A percentile compares a stretch with the other conserved stretches of the same genome.
These are phyloP conservation scores for Graphilbum ipis-grandicollis DNA, from an alignment of 2,329 filamentous ascomycete genomes.

Conservation along the genomic window DNA sequence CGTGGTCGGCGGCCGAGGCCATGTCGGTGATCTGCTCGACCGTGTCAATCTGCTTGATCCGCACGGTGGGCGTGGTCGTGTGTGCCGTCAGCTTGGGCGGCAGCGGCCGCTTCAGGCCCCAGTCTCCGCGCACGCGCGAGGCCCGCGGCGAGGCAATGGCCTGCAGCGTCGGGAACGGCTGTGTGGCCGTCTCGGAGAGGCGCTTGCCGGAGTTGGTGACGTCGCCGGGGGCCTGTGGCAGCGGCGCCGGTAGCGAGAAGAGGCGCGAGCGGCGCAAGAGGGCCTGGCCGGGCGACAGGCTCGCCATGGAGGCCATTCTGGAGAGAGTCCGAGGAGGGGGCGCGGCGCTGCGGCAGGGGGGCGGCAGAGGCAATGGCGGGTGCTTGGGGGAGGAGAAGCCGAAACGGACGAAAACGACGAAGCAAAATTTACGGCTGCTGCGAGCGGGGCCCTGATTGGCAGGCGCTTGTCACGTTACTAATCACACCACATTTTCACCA, in stretches of 20 bases:
- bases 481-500: too few species aligned
- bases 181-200: slow-evolving; percentile 53
- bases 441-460: too few species aligned
- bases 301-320: slow-evolving; percentile 13
- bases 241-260: slow-evolving; percentile 67
- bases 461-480: too few species aligned
- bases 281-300: slow-evolving; percentile 41
- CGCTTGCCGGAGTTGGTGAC: slow-evolving; percentile 28
- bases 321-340: too few species aligned
- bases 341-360: neutral
- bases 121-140: slow-evolving; percentile 65
- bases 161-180: slow-evolving; percentile 64
- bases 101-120: slow-evolving; percentile 78
- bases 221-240: slow-evolving; percentile 42
- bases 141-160: slow-evolving; percentile 61
- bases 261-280: slow-evolving; percentile 76
- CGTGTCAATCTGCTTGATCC: slow-evolving; percentile 65
- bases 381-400: neutral
- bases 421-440: neutral
- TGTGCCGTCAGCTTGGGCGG: slow-evolving; percentile 59
- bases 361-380: neutral
- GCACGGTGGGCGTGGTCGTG: slow-evolving; percentile 56
- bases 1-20: slow-evolving; percentile 64
- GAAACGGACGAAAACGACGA: neutral
- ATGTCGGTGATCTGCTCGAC: slow-evolving; percentile 84